phyloP scores from a whole-genome alignment of 345 rosid genomes.

The Ceriops tagal region DNA sequence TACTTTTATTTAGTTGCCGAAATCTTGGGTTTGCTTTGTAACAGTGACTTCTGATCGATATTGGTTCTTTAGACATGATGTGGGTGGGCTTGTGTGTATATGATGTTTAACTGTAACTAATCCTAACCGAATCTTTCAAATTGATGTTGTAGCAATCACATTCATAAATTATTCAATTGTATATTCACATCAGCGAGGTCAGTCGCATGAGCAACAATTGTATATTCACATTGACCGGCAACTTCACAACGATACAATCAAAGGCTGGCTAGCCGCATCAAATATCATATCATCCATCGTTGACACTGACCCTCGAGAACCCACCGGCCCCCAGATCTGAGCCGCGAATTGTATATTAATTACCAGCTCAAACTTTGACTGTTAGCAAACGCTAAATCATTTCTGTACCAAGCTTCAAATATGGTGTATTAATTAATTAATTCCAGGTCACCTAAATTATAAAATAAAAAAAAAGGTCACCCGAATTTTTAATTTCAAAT shows the following conservation, averaged over 20 bases:
- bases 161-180: neutral
- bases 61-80: no score
- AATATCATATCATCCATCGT: slow-evolving; percentile 5
- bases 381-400: slow-evolving; percentile 15
- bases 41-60: neutral
- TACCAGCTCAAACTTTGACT: slow-evolving; percentile 27
- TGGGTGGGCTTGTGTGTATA: neutral
- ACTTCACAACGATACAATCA: slow-evolving; percentile 20
- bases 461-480: neutral
- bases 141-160: neutral
- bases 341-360: neutral
- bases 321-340: slow-evolving; percentile 22
- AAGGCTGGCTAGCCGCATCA: neutral
- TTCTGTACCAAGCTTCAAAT: slow-evolving; percentile 52
- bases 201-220: slow-evolving; percentile 15
- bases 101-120: neutral
- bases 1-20: neutral
- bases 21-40: neutral
- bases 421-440: slow-evolving; percentile 18
- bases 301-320: slow-evolving; percentile 12
- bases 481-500: neutral
- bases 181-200: slow-evolving; percentile 1
- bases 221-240: slow-evolving; percentile 34
- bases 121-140: neutral
- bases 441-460: no score